These are phyloP conservation scores for Limonium bicolor DNA, from an alignment of 148 eudicot species.

Conservation along the genomic window DNA sequence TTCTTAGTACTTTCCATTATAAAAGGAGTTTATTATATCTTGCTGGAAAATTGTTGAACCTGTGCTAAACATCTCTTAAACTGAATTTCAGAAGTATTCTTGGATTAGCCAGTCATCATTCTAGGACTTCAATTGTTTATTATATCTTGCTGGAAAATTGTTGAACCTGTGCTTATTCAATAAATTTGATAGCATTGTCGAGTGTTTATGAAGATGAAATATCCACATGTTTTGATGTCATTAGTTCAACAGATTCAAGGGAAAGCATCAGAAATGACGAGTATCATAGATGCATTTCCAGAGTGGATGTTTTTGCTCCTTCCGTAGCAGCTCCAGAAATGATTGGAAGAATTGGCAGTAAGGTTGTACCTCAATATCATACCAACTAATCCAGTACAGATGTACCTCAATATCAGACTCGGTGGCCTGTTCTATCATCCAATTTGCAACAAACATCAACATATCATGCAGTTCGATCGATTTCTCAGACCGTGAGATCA, in stretches of 20 bases:
- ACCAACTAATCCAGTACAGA: conserved; percentile 61
- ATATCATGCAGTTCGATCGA: no score
- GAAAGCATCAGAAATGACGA: conserved; percentile 50
- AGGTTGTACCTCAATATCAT: conserved; percentile 41
- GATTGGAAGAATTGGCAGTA: conserved; percentile 35
- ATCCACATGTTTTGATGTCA: conserved; percentile 12
- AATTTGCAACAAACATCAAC: conserved; percentile 71
- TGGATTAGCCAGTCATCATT: no score
- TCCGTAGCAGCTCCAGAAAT: conserved; percentile 22
- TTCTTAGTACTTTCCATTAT: no score
- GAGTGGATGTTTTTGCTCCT: conserved; percentile 62
- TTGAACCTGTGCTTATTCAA: no score
- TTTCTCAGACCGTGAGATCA: no score
- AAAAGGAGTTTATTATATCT: no score
- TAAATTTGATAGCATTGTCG: conserved; percentile 32
- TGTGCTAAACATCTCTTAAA: no score
- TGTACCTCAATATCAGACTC: conserved; percentile 42
- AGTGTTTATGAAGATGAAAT: conserved; percentile 21
- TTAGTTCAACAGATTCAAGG: conserved; percentile 31
- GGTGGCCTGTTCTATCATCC: conserved; percentile 75
- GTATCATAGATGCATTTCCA: conserved; percentile 39
- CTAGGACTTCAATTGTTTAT: no score
- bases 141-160: no score
- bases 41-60: no score
- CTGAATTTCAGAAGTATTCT: no score